phyloP scores from a whole-genome alignment of 352 stramenopile genomes.

The Globisporangium cylindrosporum region DNA sequence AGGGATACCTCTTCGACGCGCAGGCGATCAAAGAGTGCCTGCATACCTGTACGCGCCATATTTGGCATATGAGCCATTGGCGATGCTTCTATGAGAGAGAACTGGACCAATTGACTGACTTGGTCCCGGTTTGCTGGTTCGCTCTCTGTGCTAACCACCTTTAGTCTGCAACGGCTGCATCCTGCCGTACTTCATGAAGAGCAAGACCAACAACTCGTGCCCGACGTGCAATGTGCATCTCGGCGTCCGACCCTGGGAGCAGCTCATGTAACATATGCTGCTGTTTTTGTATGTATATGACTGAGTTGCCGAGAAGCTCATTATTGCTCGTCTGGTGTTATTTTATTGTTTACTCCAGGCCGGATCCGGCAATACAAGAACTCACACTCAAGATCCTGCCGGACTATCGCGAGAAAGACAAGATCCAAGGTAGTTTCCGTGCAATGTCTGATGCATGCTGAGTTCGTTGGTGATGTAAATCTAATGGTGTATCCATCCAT shows the following conservation, averaged over 20 bases:
- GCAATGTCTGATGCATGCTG: too few relatives aligned
- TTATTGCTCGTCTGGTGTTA: not conserved
- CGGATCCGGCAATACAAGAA: slow-evolving; percentile 57
- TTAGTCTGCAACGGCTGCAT: slow-evolving; percentile 71
- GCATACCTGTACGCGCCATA: slow-evolving; percentile 37
- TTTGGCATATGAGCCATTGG: too few relatives aligned
- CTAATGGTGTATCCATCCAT: not conserved
- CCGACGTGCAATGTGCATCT: slow-evolving; percentile 46
- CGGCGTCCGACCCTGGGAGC: slow-evolving; percentile 46
- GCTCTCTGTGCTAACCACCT: not conserved
- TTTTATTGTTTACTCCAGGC: slow-evolving; percentile 20
- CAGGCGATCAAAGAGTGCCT: slow-evolving; percentile 80
- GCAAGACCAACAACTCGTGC: slow-evolving; percentile 32
- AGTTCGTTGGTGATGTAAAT: not conserved
- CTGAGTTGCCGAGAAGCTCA: not conserved
- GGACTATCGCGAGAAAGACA: slow-evolving; percentile 36
- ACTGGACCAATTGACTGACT: not conserved
- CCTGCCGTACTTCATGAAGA: slow-evolving; percentile 35
- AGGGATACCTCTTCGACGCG: slow-evolving; percentile 64
- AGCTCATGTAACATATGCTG: slow-evolving; percentile 37
- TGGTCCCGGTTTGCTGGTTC: not conserved
- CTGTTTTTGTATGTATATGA: not conserved
- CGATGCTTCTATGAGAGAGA: not conserved
- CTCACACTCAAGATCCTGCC: slow-evolving; percentile 51
- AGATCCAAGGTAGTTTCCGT: slow-evolving; percentile 24